These are phyloP conservation scores for Ustilago shanxiensis DNA, from an alignment of 1,284 basidiomycete species.

Conservation along the genomic window DNA sequence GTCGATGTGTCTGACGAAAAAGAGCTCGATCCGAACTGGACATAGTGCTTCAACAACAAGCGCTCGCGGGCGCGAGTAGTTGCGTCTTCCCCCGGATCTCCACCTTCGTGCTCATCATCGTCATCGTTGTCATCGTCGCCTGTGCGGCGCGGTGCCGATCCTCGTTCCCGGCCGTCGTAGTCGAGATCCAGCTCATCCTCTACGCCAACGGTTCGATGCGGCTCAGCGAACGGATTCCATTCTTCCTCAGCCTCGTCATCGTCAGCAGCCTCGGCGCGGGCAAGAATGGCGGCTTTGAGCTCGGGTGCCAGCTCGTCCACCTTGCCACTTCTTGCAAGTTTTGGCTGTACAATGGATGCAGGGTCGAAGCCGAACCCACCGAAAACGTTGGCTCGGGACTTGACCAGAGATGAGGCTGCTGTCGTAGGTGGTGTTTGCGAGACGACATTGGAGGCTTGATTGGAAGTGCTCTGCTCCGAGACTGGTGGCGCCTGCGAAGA, in stretches of 20 bases:
- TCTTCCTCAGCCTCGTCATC: conserved; percentile 53
- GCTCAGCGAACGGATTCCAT: conserved; percentile 50
- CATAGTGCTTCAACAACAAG: conserved; percentile 37
- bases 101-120: conserved; percentile 16
- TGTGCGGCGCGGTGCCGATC: conserved; percentile 5
- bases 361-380: conserved; percentile 40
- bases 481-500: not conserved
- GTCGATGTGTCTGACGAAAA: conserved; percentile 32
- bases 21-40: conserved; percentile 27
- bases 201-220: conserved; percentile 37
- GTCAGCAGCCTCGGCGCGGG: conserved; percentile 49
- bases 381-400: conserved; percentile 50
- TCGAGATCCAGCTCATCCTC: conserved; percentile 57
- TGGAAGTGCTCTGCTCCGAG: not conserved
- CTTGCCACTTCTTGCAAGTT: conserved; percentile 10
- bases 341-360: conserved; percentile 25
- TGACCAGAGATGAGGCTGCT: conserved; percentile 28
- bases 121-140: conserved; percentile 17
- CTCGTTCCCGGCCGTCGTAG: conserved; percentile 35
- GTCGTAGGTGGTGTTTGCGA: conserved; percentile 5
- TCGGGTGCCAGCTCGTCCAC: conserved; percentile 42
- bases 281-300: conserved; percentile 54
- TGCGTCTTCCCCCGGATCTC: conserved; percentile 5
- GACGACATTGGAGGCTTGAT: not conserved
- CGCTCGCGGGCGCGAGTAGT: conserved; percentile 34